Percentiles rank a stretch among this genome's conserved stretches.
Conservation (phyloP, 441 rosid species). For the Manihot esculenta region DNA sequence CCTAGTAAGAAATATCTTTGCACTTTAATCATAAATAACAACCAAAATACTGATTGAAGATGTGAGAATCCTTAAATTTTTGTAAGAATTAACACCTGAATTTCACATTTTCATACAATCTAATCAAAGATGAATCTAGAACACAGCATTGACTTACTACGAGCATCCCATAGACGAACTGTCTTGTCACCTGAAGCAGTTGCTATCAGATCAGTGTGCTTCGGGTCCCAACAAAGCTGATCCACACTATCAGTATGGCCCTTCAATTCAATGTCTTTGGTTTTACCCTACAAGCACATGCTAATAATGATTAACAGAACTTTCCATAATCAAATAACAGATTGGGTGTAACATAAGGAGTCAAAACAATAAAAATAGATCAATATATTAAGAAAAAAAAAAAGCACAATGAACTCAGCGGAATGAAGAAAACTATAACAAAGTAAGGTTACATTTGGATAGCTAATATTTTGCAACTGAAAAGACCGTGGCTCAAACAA, state of each 20-base stretch:
- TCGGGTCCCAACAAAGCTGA: constrained; percentile 98
- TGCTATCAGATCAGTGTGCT: constrained; percentile 86
- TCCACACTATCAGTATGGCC: constrained; percentile 98
- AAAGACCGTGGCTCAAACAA: not conserved
- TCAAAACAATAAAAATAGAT: not conserved
- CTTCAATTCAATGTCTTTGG: constrained; percentile 82
- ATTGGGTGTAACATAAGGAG: not conserved
- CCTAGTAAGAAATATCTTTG: not conserved
- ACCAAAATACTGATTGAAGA: not conserved
- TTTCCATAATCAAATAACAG: not conserved
- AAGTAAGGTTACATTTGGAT: not conserved
- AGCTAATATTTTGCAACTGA: not conserved
- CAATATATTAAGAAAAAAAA: not conserved
- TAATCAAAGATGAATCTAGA: not conserved
- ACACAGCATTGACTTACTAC: constrained; percentile 52
- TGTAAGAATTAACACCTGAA: not conserved
- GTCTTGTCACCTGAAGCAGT: constrained; percentile 99
- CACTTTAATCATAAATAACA: not conserved
- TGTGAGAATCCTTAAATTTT: not conserved
- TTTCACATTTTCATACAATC: not conserved
- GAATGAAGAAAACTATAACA: not conserved
- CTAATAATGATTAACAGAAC: not conserved
- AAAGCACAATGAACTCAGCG: not conserved
- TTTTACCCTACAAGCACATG: constrained; percentile 54
- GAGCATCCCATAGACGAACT: constrained; percentile 94